Conservation (phyloP, 2,329 filamentous ascomycete species). For the Clonostachys rhizophaga region DNA sequence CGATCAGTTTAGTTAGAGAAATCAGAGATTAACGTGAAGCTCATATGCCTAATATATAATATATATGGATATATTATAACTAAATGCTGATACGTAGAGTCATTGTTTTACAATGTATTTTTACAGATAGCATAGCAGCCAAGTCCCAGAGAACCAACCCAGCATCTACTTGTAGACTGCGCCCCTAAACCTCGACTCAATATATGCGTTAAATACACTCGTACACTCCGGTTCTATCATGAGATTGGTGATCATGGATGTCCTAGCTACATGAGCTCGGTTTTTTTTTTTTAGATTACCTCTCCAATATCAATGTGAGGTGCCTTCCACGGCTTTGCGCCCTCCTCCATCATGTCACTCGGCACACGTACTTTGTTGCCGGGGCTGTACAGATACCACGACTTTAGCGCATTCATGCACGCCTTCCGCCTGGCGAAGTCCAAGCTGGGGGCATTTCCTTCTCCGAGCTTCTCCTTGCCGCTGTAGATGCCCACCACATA, state of each 20-base stretch:
- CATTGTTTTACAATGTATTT: constrained; percentile 31
- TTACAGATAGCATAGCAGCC: constrained; percentile 17
- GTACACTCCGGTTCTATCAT: no score
- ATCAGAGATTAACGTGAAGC: not conserved
- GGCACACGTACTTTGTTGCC: constrained; percentile 58
- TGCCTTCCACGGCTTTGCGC: constrained; percentile 60
- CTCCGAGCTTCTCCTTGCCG: constrained; percentile 84
- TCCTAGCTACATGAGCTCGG: no score
- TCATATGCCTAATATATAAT: constrained; percentile 9
- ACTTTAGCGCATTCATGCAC: constrained; percentile 79
- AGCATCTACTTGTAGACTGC: no score
- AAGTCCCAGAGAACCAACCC: no score
- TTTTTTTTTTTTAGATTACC: constrained; percentile 40
- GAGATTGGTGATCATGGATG: no score
- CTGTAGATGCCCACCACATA: constrained; percentile 94
- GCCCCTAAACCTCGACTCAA: no score
- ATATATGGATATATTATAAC: constrained; percentile 5
- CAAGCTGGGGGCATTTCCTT: constrained; percentile 77
- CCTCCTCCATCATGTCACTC: constrained; percentile 62
- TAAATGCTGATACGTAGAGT: constrained; percentile 14
- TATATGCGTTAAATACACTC: no score
- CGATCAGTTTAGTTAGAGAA: constrained; percentile 60
- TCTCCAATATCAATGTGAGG: constrained; percentile 68
- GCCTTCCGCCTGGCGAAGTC: constrained; percentile 75
- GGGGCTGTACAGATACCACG: constrained; percentile 95